These are phyloP conservation scores for Polysphondylium violaceum DNA, from an alignment of 78 protist species.

Conservation along the genomic window DNA sequence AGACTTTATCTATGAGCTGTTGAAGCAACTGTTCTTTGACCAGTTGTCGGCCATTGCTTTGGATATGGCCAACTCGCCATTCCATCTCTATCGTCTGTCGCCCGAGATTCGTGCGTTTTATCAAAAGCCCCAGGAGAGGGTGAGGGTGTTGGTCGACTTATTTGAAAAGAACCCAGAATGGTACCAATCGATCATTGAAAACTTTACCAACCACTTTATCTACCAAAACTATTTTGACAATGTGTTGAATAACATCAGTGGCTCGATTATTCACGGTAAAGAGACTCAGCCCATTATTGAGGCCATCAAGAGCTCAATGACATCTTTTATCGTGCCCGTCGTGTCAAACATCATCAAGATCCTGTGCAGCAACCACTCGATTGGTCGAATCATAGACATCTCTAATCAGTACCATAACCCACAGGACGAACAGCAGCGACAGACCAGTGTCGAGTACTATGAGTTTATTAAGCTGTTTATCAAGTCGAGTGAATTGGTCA, in stretches of 20 bases:
- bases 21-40: background rate
- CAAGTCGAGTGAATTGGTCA: background rate
- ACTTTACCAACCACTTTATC: constrained; percentile 8
- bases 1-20: background rate
- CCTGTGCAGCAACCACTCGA: constrained; percentile 16
- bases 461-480: background rate
- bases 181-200: constrained; percentile 15
- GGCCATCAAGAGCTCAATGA: constrained; percentile 39
- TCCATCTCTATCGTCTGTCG: background rate
- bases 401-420: background rate
- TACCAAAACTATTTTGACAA: constrained; percentile 11
- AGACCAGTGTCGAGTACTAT: background rate
- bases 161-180: background rate
- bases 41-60: constrained; percentile 1
- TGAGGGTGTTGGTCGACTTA: background rate
- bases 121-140: background rate
- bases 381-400: background rate
- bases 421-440: background rate
- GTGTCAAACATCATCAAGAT: constrained; percentile 24
- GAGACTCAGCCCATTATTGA: constrained; percentile 30
- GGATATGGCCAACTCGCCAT: constrained; percentile 3
- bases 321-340: constrained; percentile 29
- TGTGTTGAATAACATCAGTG: constrained; percentile 20
- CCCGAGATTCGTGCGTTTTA: background rate
- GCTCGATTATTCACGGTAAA: constrained; percentile 23